Evolutionary conservation across 768 basidiomycete species (phyloP), one percentile per base, ranked within the genome.

Genomic region (Naganishia antarctica): DNA sequence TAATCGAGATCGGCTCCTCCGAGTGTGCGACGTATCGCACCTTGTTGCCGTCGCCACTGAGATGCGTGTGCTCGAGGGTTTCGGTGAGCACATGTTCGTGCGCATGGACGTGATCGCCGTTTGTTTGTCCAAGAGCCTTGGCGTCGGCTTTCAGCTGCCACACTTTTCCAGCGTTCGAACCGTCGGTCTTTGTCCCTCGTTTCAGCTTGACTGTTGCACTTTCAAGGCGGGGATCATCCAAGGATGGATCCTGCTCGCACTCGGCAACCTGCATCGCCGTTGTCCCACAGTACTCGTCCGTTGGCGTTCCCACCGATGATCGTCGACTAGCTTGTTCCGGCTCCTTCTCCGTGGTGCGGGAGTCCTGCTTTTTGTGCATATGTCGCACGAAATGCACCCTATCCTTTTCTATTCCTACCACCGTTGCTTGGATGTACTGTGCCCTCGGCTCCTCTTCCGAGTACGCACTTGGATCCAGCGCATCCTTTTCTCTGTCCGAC

Each of bases 401-500:
- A 4, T 41, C 48, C 15, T 58, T 58, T 32, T 53, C 45, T 16
- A 64, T 59, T 7, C 57, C 51, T 23, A 53, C 53, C 9, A 64
- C 63, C 26, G 51, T 64, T 11, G 50, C 51, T 53, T 64, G 63
- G 21, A 64, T 59, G 40, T 64, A 64, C 63, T 64, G 41, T n/a
- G 63, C 63, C 21, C 63, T 58, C 31, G 41, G 53, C 40, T 31
- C 62, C 21, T 63, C 51, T 2, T 23, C 25, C 9, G 51, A 63
- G 40, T 43, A 44, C 1, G 23, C 48, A 28, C 37, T 23, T 13
- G 34, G 58, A 29, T 51, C 34, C 29, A 51, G 29, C 48, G 23
- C 50, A 32, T 18, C 64, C 26, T 37, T 65, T 44, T 25, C 68
- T 40, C 65, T 15, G 13, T 53, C 32, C 61, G 51, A 13, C 8